Base-by-base conservation (phyloP, 179 eudicot species). In the Heliamphora pulchella region DNA sequence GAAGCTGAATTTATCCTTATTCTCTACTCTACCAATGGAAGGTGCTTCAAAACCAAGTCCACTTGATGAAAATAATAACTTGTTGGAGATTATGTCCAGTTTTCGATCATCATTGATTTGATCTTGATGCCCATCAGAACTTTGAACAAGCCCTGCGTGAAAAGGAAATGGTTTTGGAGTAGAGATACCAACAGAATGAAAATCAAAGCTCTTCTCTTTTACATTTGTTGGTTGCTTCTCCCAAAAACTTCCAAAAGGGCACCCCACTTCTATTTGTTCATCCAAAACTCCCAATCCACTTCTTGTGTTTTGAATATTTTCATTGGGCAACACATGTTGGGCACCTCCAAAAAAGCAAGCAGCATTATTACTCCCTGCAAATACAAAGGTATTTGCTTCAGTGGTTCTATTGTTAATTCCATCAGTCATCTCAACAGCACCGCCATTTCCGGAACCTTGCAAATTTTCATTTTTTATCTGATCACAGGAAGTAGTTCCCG, bases 371-470 rank as follows among this genome's bases (percentile, higher is more conserved):
- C 79, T 22, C 43, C 81, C 74, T 78, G 85, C 78, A 83, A 83
- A 87, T 65, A 87, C 91, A 86, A 81, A 82, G 17, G 58, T 58
- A 15, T 80, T 83, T 75, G 82, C 85, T 54, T 75, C 80, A 20
- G 13, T 68, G 77, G 72, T 64, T 71, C 71, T 53, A 53, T 62
- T 15, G 44, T 82, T 76, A 70, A 67, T 14, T 53, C 70, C 51
- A 1, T 73, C 86, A 74, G 61, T 62, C 75, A 82, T 80, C 47
- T 67, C 63, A 67, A 15, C 59, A 15, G 80, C 62, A 66, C 51
- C 8, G 15, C n/a, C 65, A 54, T 69, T 67, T 22, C 64, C 63
- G 39, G 46, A 51, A 55, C 83, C 74, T 76, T 22, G 67, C 22
- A 43, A 78, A 69, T 74, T 54, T 65, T 73, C 64, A 82, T 79